Conservation (phyloP, 2,329 filamentous ascomycete species). For the Penicillium corylophilum region DNA sequence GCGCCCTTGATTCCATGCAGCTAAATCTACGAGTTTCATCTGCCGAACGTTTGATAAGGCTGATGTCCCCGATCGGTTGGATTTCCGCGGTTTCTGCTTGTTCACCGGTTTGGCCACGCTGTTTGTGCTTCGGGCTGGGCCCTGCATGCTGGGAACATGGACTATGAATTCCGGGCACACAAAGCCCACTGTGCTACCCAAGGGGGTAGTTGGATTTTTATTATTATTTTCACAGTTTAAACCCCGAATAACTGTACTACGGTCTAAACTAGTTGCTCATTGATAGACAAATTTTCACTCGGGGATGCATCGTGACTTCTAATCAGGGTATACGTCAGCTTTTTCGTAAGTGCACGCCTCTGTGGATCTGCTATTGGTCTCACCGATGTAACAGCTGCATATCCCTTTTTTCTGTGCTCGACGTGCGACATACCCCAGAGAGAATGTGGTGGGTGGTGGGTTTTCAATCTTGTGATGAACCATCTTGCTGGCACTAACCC, state of each 20-base stretch:
- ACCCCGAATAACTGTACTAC: neutral
- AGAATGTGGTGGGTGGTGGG: neutral
- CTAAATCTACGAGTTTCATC: neutral
- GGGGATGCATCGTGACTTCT: neutral
- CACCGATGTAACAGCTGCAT: neutral
- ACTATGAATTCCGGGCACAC: neutral
- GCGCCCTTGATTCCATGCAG: neutral
- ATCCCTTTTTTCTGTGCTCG: neutral
- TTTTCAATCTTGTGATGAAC: neutral
- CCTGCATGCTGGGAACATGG: neutral
- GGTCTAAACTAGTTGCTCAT: neutral
- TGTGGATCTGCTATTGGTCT: neutral
- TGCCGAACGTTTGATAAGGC: neutral
- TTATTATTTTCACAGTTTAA: neutral
- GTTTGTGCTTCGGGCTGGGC: neutral
- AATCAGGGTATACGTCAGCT: neutral
- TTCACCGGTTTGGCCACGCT: neutral
- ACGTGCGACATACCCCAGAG: neutral
- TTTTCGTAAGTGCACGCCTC: neutral
- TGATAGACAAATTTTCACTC: neutral
- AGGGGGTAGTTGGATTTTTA: neutral
- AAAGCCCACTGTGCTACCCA: neutral
- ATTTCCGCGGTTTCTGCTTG: neutral
- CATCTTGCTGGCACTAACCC: neutral
- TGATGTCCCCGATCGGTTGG: neutral